These are phyloP conservation scores for Aspergillus alliaceus DNA, from an alignment of 2,329 filamentous ascomycete genomes.

Conservation along the genomic window DNA sequence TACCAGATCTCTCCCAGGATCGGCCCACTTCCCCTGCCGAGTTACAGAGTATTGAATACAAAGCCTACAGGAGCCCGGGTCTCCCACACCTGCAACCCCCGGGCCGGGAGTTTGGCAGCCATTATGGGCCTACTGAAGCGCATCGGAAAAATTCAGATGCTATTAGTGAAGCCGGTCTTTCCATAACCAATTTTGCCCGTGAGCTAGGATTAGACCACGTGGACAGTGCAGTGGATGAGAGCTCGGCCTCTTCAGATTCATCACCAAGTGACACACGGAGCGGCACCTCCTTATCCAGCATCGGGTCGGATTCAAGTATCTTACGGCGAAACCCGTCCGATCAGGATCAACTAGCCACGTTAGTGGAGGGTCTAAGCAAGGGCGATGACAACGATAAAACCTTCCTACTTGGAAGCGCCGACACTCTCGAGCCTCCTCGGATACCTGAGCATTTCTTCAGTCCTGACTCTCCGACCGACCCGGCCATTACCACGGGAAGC, in stretches of 20 bases:
- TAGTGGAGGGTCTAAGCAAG: constrained; percentile 58
- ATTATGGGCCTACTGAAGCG: constrained; percentile 6
- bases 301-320: constrained; percentile 45
- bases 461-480: constrained; percentile 52
- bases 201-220: constrained; percentile 54
- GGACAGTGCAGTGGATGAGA: constrained; percentile 63
- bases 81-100: constrained; percentile 24
- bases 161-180: constrained; percentile 31
- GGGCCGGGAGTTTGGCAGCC: constrained; percentile 9
- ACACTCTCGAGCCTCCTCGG: constrained; percentile 28
- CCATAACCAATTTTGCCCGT: constrained; percentile 41
- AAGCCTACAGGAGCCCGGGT: constrained; percentile 18
- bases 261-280: constrained; percentile 60
- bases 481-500: constrained; percentile 43
- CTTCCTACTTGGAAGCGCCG: constrained; percentile 34
- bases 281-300: constrained; percentile 63
- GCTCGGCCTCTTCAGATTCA: constrained; percentile 66
- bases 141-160: constrained; percentile 30
- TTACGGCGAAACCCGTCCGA: constrained; percentile 32
- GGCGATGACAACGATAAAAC: constrained; percentile 28
- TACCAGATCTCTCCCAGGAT: constrained; percentile 23
- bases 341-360: constrained; percentile 48
- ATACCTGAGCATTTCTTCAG: constrained; percentile 32
- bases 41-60: constrained; percentile 14
- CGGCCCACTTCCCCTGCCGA: constrained; percentile 14